Evolutionary conservation across 2,329 filamentous ascomycete genomes (phyloP).

Genomic region (Cercospora berteroae): DNA sequence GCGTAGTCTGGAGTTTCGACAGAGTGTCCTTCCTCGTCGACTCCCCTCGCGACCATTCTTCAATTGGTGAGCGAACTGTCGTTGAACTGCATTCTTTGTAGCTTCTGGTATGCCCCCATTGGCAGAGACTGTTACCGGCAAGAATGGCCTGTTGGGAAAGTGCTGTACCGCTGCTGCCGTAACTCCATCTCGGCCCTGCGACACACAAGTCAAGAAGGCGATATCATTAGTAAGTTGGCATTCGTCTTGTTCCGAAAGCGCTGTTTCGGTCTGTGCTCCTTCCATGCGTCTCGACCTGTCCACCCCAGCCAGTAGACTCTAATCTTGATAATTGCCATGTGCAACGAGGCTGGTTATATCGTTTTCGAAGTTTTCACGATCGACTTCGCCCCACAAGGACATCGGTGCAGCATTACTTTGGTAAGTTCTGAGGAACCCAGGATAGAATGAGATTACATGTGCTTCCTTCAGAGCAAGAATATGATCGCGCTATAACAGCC

Average conservation of each 20-base stretch:
- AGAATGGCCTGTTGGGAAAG: background rate
- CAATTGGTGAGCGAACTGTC: background rate
- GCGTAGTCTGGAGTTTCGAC: background rate
- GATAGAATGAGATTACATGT: background rate
- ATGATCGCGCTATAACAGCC: background rate
- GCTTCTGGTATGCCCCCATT: background rate
- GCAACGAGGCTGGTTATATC: background rate
- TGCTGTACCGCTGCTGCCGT: background rate
- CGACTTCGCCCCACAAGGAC: background rate
- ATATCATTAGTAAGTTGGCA: background rate
- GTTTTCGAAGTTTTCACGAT: background rate
- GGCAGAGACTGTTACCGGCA: background rate
- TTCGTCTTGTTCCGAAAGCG: background rate
- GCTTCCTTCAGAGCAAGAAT: background rate
- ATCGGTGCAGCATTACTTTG: background rate
- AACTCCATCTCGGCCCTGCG: background rate
- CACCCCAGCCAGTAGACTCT: background rate
- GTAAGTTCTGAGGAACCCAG: background rate
- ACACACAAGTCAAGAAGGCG: background rate
- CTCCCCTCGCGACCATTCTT: background rate
- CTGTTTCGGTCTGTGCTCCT: background rate
- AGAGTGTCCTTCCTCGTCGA: background rate
- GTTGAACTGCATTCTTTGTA: background rate
- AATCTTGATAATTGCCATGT: background rate
- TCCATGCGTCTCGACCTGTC: background rate